Evolutionary conservation across 2,329 filamentous ascomycete genomes (phyloP), one percentile per base, ranked within the genome.

Genomic region (Beauveria medogensis): DNA sequence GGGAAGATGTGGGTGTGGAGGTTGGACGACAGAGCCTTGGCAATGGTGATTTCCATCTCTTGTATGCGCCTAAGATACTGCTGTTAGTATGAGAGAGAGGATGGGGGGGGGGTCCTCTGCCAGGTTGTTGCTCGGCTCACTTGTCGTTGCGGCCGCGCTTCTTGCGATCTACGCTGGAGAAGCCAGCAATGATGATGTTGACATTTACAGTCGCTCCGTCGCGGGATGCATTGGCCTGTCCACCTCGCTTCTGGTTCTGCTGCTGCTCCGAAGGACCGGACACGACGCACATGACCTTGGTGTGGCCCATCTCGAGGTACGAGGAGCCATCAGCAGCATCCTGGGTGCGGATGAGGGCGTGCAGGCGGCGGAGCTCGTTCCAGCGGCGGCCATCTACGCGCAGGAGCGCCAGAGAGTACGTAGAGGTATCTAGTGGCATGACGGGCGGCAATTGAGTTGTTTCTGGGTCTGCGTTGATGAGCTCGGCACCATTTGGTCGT

Each of bases 251-350:
- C n/a, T 59, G 55, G 41, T 63, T 60, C 30, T 61, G 67, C 63
- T 75, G 74, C 58, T 77, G 75, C 75, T 99, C 94, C 43, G 84
- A 85, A 0, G 94, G 94, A 0, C 94, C 94, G 2, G 87, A 86
- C 53, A 99, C 87, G 26, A 92, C 91, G 75, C 93, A 97, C 76
- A 97, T 90, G 67, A 99, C 88, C 72, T 96, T 94, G 24, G 94
- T 99, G 76, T 97, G 96, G 68, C 94, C 94, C 88, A 96, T 96
- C 72, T 96, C 91, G 62, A 97, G 85, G 75, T 96, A 96, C 64
- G 89, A 91, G 50, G 90, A 96, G 41, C 94, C 94, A 68, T 97
- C 94, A 60, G 92, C 92, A 55, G 92, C 89, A 63, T 92, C 88
- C 75, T 97, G 94, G 1, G 92, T 97, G 64, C 89, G 90, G 71